Evolutionary conservation across 352 stramenopile genomes (phyloP).

Genomic region (Phytophthora pisi): DNA sequence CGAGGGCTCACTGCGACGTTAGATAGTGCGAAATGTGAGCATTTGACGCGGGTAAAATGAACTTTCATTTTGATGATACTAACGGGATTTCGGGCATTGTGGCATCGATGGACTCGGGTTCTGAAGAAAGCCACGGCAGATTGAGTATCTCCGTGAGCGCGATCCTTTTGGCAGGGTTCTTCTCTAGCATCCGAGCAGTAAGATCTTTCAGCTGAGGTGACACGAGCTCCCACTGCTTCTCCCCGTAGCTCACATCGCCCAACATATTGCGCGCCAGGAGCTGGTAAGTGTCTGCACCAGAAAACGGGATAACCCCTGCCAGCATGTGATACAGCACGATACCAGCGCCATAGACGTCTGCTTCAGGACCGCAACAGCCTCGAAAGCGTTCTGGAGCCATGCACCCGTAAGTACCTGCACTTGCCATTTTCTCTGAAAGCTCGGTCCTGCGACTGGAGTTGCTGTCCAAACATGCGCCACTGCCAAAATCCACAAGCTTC

Average conservation of each 20-base stretch:
- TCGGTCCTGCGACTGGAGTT: not conserved
- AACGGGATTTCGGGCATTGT: not conserved
- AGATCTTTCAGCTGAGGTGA: slow-evolving; percentile 42
- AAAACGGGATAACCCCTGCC: slow-evolving; percentile 54
- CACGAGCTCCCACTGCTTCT: slow-evolving; percentile 45
- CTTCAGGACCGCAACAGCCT: slow-evolving; percentile 46
- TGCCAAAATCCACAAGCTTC: slow-evolving; percentile 78
- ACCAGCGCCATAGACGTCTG: slow-evolving; percentile 67
- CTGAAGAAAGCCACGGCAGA: slow-evolving; percentile 56
- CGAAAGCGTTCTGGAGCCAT: slow-evolving; percentile 75
- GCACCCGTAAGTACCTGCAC: slow-evolving; percentile 55
- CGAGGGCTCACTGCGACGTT: not conserved
- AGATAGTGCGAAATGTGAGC: slow-evolving; percentile 8
- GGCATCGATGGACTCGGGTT: slow-evolving; percentile 21
- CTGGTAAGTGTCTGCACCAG: slow-evolving; percentile 46
- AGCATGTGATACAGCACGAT: slow-evolving; percentile 74
- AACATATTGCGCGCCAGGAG: slow-evolving; percentile 73
- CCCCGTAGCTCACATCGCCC: slow-evolving; percentile 50
- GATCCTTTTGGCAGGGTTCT: slow-evolving; percentile 51
- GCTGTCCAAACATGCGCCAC: slow-evolving; percentile 32
- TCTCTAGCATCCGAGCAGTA: slow-evolving; percentile 57
- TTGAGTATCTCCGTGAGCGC: slow-evolving; percentile 59
- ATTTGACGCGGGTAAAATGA: slow-evolving; percentile 14
- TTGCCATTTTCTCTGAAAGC: slow-evolving; percentile 21
- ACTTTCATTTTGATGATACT: slow-evolving; percentile 17